Evolutionary conservation across 202 grass and related monocot species (phyloP), one percentile per base, ranked within the genome.

Genomic region (Bolboschoenoplectus hybrid): DNA sequence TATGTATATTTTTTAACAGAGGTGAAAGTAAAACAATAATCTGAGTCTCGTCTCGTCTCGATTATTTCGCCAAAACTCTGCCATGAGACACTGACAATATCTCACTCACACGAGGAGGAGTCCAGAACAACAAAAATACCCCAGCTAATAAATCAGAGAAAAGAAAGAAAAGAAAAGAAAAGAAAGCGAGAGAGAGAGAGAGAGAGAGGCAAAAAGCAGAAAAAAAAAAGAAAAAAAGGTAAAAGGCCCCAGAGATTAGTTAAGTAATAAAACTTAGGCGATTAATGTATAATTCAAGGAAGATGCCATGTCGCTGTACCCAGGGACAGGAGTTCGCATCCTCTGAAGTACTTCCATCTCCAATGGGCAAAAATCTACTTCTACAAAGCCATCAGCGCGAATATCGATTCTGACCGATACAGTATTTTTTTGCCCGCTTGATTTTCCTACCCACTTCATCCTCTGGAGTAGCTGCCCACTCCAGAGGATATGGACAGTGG

Each of bases 261-360:
- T 52, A 40, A 86, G 53, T 63, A 81, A 50, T 56, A 74, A 79
- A 32, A 63, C 53, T 26, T 26, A 26, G 17, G 67, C 16, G 10
- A 80, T 80, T 80, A 61, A 39, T 66, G 46, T 67, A 65, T 49
- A 82, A 84, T 73, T 5, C 90, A 81, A 87, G 82, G 85, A 88
- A 87, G 90, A 91, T 97, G 92, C 75, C 87, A 86, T 76, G 92
- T 97, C 92, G 82, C 88, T 84, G 49, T 84, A 84, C 65, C 17
- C 88, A 85, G 91, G 55, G 74, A 91, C 88, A 87, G 63, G 26
- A 26, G 26, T 26, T 26, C 26, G 26, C 26, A 26, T 26, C 26
- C 26, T 26, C 26, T 26, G 26, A 26, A 26, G 26, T 26, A 26
- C 26, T 26, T 26, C 26, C 26, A 26, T 26, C 26, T 26, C 26